These are phyloP conservation scores for Chlamydomonas sp. DNA, from an alignment of 139 green algal species.

Conservation along the genomic window DNA sequence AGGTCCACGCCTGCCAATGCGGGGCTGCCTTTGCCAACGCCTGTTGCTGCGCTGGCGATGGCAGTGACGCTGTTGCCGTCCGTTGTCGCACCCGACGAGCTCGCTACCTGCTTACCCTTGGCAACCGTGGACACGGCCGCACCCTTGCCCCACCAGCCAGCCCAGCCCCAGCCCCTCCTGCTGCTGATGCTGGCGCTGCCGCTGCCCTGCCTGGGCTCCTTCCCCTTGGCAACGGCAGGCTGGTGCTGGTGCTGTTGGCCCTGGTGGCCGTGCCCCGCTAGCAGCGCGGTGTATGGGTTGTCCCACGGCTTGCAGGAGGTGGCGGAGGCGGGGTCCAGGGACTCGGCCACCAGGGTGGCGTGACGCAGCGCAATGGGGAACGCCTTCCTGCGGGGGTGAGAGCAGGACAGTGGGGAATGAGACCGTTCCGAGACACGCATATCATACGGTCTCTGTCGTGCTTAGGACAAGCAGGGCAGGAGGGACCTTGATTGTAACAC, in stretches of 20 bases:
- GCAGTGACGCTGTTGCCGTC: neutral
- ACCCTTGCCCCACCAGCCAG: too few species aligned
- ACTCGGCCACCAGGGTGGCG: constrained; percentile 12
- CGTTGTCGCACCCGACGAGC: too few species aligned
- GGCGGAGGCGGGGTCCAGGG: constrained; percentile 6
- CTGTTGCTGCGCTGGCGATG: neutral
- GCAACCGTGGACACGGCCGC: too few species aligned
- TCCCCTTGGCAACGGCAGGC: neutral
- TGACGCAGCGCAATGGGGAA: constrained; percentile 42
- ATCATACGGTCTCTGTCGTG: neutral
- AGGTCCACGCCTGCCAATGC: neutral
- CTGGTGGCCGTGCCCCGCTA: neutral
- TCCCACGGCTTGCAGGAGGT: too few species aligned
- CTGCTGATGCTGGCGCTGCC: neutral
- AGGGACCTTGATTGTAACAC: too few species aligned
- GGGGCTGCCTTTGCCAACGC: too few species aligned
- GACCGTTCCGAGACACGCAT: neutral
- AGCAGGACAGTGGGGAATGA: neutral
- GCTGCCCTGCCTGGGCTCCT: neutral
- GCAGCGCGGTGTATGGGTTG: constrained; percentile 10
- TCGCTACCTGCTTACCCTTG: too few species aligned
- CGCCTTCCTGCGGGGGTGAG: constrained; percentile 15
- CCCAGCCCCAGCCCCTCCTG: too few species aligned
- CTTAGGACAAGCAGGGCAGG: too few species aligned
- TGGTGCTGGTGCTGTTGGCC: neutral